phyloP scores from a whole-genome alignment of 1,139 yeast species.

The Saccharomyces uvarum region DNA sequence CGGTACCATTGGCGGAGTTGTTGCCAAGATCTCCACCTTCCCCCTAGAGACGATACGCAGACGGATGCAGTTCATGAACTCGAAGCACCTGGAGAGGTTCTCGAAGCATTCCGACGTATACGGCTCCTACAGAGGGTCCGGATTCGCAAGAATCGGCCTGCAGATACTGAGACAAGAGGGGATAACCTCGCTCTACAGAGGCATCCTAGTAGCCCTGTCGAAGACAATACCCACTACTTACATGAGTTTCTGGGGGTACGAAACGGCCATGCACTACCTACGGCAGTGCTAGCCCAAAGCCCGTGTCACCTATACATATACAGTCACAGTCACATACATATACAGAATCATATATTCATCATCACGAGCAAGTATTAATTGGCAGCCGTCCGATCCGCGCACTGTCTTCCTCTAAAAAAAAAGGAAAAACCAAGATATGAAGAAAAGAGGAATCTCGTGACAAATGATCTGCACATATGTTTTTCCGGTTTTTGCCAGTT shows the following conservation, averaged over 20 bases:
- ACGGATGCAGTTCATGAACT: conserved; percentile 60
- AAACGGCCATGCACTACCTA: conserved; percentile 32
- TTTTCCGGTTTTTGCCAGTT: background rate
- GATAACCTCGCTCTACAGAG: conserved; percentile 60
- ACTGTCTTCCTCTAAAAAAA: background rate
- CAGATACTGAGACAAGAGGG: conserved; percentile 52
- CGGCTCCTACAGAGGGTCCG: conserved; percentile 13
- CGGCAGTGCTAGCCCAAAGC: background rate
- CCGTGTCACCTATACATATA: background rate
- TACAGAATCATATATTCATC: background rate
- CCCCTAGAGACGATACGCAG: conserved; percentile 83
- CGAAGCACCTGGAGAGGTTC: conserved; percentile 24
- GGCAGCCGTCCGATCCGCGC: background rate
- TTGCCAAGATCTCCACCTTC: conserved; percentile 66
- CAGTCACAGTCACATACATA: background rate
- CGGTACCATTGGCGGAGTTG: conserved; percentile 70
- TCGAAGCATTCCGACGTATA: conserved; percentile 24
- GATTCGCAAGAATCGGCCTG: conserved; percentile 28
- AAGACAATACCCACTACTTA: conserved; percentile 84
- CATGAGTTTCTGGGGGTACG: conserved; percentile 66
- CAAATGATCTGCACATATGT: background rate
- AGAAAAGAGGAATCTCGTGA: background rate
- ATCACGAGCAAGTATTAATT: background rate
- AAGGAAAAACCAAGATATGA: background rate
- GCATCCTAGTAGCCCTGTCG: conserved; percentile 57